These are phyloP conservation scores for Cryphonectria carpinicola DNA, from an alignment of 2,329 filamentous ascomycete species.

Conservation along the genomic window DNA sequence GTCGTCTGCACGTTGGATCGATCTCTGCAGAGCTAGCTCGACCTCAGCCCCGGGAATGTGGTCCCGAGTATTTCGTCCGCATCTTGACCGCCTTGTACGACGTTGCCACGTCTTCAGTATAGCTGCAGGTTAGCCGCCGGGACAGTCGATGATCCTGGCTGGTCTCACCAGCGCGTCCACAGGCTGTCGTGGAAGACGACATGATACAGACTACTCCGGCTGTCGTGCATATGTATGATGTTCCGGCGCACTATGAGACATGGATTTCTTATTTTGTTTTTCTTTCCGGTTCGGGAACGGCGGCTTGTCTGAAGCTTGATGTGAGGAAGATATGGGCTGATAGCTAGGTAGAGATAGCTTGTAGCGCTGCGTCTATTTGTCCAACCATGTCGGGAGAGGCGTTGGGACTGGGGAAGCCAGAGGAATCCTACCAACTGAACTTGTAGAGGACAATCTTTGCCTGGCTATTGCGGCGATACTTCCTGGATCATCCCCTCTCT, in stretches of 20 bases:
- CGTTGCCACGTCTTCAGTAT: slow-evolving; percentile 17
- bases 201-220: background rate
- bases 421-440: background rate
- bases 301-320: background rate
- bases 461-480: background rate
- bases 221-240: background rate
- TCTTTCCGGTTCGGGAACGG: background rate
- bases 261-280: no score
- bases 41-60: slow-evolving; percentile 4
- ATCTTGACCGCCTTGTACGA: slow-evolving; percentile 16
- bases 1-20: slow-evolving; percentile 23
- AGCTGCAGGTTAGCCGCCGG: slow-evolving; percentile 23
- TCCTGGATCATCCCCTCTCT: background rate
- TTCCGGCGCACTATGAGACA: background rate
- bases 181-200: background rate
- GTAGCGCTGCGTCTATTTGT: slow-evolving; percentile 24
- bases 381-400: slow-evolving; percentile 19
- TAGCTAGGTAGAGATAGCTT: slow-evolving; percentile 4
- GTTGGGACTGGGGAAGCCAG: background rate
- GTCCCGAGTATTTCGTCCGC: slow-evolving; percentile 3
- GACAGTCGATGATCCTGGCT: background rate
- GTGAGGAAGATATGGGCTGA: background rate
- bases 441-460: background rate
- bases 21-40: slow-evolving; percentile 13
- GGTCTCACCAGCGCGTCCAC: slow-evolving; percentile 12